These are phyloP conservation scores for Cryptococcus neoformans DNA, from an alignment of 1,284 basidiomycete genomes.

Conservation along the genomic window DNA sequence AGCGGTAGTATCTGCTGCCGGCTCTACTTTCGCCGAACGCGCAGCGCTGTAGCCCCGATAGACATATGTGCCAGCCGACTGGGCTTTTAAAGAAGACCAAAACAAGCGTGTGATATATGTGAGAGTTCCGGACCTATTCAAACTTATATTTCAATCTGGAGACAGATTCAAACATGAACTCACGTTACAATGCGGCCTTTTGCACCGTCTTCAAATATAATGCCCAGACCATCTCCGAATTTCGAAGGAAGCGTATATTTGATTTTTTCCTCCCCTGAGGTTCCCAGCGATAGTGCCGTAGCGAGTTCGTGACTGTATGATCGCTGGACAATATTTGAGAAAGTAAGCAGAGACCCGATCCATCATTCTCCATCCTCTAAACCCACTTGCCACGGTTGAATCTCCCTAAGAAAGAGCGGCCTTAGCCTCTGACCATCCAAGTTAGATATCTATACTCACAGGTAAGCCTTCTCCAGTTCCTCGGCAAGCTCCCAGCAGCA, in stretches of 20 bases:
- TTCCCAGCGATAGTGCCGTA: conserved; percentile 51
- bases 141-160: not conserved
- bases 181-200: conserved; percentile 51
- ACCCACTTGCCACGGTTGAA: conserved; percentile 46
- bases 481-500: conserved; percentile 52
- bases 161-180: conserved; percentile 14
- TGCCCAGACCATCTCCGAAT: conserved; percentile 46
- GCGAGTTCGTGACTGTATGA: conserved; percentile 55
- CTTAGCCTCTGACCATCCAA: too few species aligned
- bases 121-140: conserved; percentile 35
- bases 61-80: conserved; percentile 48
- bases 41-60: conserved; percentile 53
- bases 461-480: conserved; percentile 54
- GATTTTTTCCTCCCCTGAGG: conserved; percentile 55
- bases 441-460: conserved; percentile 22
- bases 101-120: conserved; percentile 45
- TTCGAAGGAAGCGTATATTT: conserved; percentile 49
- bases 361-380: not conserved
- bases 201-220: conserved; percentile 54
- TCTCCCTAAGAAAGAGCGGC: conserved; percentile 21
- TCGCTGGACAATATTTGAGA: conserved; percentile 28
- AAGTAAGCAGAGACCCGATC: not conserved
- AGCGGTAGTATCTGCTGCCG: conserved; percentile 8
- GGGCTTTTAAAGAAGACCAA: conserved; percentile 44
- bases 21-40: conserved; percentile 25